Base-by-base conservation (phyloP, 768 basidiomycete genomes). In the Jaapia argillacea region DNA sequence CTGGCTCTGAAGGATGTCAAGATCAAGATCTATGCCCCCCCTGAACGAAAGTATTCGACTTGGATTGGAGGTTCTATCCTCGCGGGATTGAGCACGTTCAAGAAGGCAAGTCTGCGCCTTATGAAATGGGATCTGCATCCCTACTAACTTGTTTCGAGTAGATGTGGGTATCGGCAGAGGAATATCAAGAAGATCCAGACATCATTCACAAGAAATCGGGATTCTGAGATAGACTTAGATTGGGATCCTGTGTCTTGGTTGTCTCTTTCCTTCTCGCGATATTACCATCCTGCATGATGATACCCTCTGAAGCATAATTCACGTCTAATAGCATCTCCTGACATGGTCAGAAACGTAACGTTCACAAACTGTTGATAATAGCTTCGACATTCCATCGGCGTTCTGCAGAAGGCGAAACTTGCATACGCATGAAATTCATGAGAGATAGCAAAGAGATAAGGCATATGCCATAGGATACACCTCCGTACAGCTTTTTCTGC, bases 151-250 rank as follows among this genome's bases (percentile, higher is more conserved):
- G 37, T 22, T 13, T 22, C 13, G 21, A 43, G 22, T 45, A 96
- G 91, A 98, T 99, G 94, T 99, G 96, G 94, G 90, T 99, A 41
- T 93, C 91, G 37, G 92, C 93, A 28, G 94, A 99, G 64, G 96
- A 98, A 65, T 98, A 97, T 59, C 91, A 96, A 64, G 94, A 99
- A 63, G 94, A 98, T 65, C 93, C 94, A 43, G 93, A 98, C 57
- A 87, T 97, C 56, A 98, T 97, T 57, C 93, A 96, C 65, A 93
- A 89, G 66, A 94, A 94, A 65, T 74, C 85, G 45, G 87, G 86
- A 38, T 90, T 91, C 62, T 90, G 62, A 50, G 20, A 36, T 21
- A 14, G 27, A 6, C 31, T 16, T 16, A 16, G 31, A 16, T 10
- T 10, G 31, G 31, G 16, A 33, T 16, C 16, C 10, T n/a, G n/a